Percentiles rank a stretch among this genome's conserved stretches.
Conservation (phyloP, 106 monocot species). For the Dioscorea alata region DNA sequence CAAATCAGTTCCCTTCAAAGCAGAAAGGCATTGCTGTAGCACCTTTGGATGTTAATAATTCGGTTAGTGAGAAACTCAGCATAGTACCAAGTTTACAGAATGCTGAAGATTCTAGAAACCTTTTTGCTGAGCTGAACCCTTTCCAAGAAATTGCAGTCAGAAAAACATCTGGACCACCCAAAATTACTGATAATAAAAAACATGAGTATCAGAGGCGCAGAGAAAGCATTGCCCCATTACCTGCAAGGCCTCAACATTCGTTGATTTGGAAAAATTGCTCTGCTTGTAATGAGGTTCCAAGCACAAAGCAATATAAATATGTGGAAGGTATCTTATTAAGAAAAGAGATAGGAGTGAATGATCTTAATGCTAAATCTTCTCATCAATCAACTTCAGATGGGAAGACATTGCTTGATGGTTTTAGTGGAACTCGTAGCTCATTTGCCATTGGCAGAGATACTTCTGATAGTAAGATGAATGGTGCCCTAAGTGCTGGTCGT, state of each 20-base stretch:
- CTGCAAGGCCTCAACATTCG: slow-evolving; percentile 64
- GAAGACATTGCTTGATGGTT: slow-evolving; percentile 15
- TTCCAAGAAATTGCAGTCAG: slow-evolving; percentile 38
- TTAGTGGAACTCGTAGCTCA: slow-evolving; percentile 16
- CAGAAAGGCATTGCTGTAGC: slow-evolving; percentile 22
- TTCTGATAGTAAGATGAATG: no score
- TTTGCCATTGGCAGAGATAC: slow-evolving; percentile 3
- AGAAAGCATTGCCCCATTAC: slow-evolving; percentile 56
- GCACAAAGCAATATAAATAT: slow-evolving; percentile 39
- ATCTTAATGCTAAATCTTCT: slow-evolving; percentile 40
- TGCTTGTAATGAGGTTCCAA: slow-evolving; percentile 67
- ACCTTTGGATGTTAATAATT: slow-evolving; percentile 1
- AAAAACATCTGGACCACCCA: slow-evolving; percentile 33
- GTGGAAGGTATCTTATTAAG: slow-evolving; percentile 45
- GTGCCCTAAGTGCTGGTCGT: no score
- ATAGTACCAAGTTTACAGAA: slow-evolving; percentile 23
- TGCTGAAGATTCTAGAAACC: slow-evolving; percentile 36
- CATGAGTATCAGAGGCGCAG: slow-evolving; percentile 52
- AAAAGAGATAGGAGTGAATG: slow-evolving; percentile 44
- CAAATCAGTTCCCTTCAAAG: slow-evolving; percentile 21
- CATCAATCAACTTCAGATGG: slow-evolving; percentile 24
- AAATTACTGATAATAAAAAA: slow-evolving; percentile 33
- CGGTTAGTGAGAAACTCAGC: slow-evolving; percentile 12
- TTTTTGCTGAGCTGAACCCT: slow-evolving; percentile 91
- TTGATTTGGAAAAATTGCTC: slow-evolving; percentile 82